Base-by-base conservation (phyloP, 768 basidiomycete genomes). In the Mycena capillaripes region DNA sequence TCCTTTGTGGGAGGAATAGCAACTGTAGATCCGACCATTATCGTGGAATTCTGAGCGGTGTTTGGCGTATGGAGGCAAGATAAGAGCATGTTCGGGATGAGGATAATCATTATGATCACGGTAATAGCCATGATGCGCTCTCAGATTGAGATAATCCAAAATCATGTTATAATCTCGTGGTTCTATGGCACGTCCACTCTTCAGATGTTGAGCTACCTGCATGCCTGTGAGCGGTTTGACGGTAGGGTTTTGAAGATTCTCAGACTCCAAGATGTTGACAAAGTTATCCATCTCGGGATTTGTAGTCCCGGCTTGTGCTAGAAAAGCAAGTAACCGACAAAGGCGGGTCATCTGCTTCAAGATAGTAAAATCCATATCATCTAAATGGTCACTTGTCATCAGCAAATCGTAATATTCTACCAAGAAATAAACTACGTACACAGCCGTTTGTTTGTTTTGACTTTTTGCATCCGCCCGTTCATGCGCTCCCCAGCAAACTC, bases 401-500 rank as follows among this genome's bases (percentile, higher is more conserved):
- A n/a, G n/a, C n/a, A n/a, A n/a, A n/a, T n/a, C n/a, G n/a, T n/a
- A n/a, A n/a, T n/a, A n/a, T n/a, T n/a, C n/a, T n/a, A n/a, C n/a
- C n/a, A 38, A 50, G 16, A 19, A 32, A n/a, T 21, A 19, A 36
- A 27, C 40, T n/a, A 57, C 55, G 4, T 55, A 70, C 69, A 25
- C 3, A 71, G 40, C 29, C 44, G 69, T 7, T 56, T 55, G 61
- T 75, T 72, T 36, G 65, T 67, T 52, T 58, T 59, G 32, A 69
- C 64, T 19, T 63, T 65, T 29, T 53, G 40, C 5, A 75, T 42
- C 3, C 23, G 8, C 16, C 70, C 70, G 59, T 76, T 76, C 27
- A 72, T 16, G 21, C 57, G 61, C 50, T 74, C 76, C 9, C 73
- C 73, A 16, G 61, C 53, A 57, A 75, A 74, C 57, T 76, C 73